A percentile compares a stretch with the other conserved stretches of the same genome.
Evolutionary conservation across 2,329 filamentous ascomycete genomes (phyloP).

Genomic region (Chalaropsis ovoidea): DNA sequence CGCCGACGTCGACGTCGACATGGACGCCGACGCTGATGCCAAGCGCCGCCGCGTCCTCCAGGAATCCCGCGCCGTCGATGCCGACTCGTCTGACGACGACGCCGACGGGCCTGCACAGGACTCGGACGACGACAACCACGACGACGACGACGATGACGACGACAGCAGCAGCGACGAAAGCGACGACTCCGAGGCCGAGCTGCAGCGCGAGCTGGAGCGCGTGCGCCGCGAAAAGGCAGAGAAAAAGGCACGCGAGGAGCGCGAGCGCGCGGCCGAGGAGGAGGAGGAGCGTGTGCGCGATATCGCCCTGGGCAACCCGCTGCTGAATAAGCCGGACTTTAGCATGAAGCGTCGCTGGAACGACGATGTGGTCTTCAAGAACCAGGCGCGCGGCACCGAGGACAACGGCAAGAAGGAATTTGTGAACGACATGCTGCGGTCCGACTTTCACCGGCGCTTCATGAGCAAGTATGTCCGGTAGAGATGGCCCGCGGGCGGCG

Average conservation of each 20-base stretch:
- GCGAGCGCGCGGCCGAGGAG: constrained; percentile 67
- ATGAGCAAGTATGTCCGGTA: constrained; percentile 64
- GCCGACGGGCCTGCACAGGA: constrained; percentile 30
- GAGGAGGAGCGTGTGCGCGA: constrained; percentile 75
- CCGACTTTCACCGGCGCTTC: constrained; percentile 95
- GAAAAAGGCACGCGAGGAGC: constrained; percentile 47
- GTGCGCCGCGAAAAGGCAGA: constrained; percentile 81
- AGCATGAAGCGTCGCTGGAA: constrained; percentile 91
- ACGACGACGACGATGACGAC: constrained; percentile 43
- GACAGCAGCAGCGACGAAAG: constrained; percentile 39
- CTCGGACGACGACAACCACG: constrained; percentile 34
- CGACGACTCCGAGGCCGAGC: constrained; percentile 75
- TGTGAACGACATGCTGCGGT: constrained; percentile 89
- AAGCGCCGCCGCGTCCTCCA: constrained; percentile 82
- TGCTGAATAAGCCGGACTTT: constrained; percentile 82
- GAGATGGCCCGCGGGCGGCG: constrained; percentile 16
- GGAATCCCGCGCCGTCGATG: constrained; percentile 79
- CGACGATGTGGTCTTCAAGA: constrained; percentile 98
- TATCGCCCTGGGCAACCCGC: constrained; percentile 83
- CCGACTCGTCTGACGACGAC: constrained; percentile 52
- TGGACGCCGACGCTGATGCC: constrained; percentile 60
- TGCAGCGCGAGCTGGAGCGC: constrained; percentile 88
- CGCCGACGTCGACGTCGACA: constrained; percentile 42
- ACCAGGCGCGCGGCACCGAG: constrained; percentile 90
- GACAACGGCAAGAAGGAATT: constrained; percentile 90